These are phyloP conservation scores for Yarrowia yakushimensis DNA, from an alignment of 805 yeast species.

Conservation along the genomic window DNA sequence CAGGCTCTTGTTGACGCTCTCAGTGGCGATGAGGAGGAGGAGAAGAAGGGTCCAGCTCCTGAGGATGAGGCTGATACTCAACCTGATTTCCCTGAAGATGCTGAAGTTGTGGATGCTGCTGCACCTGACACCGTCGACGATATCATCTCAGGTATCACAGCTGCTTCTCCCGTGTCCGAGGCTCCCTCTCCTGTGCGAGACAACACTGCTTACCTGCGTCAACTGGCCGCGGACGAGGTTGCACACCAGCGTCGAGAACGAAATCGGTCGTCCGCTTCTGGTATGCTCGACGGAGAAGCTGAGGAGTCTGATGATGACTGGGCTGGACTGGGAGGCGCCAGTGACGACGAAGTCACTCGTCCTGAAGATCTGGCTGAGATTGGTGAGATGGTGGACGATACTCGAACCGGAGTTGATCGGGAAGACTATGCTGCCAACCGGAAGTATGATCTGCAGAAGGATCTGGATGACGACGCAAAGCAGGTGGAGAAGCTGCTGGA, in stretches of 20 bases:
- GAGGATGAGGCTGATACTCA: background rate
- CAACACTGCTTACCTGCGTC: slow-evolving; percentile 1
- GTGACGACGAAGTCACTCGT: slow-evolving; percentile 30
- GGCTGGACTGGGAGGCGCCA: slow-evolving; percentile 36
- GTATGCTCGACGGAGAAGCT: slow-evolving; percentile 33
- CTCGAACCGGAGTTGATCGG: slow-evolving; percentile 24
- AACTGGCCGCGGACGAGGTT: background rate
- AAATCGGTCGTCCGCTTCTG: slow-evolving; percentile 23
- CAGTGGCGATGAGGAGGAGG: background rate
- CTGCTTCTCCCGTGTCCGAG: background rate
- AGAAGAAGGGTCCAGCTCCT: background rate
- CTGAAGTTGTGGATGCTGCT: background rate
- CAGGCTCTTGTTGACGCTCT: background rate
- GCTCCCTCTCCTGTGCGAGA: background rate
- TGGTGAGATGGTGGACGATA: slow-evolving; percentile 32
- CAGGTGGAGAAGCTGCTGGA: slow-evolving; percentile 31
- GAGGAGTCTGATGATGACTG: slow-evolving; percentile 35
- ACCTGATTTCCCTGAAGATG: background rate
- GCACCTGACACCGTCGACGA: background rate
- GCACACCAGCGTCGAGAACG: background rate
- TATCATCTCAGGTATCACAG: background rate
- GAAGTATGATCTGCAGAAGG: slow-evolving; percentile 29
- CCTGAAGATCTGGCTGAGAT: slow-evolving; percentile 29
- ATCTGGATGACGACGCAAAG: slow-evolving; percentile 29
- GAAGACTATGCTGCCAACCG: slow-evolving; percentile 26